Percentiles rank a stretch among this genome's conserved stretches.
phyloP scores from a whole-genome alignment of 495 filamentous ascomycete species.

The Xylaria cubensis region DNA sequence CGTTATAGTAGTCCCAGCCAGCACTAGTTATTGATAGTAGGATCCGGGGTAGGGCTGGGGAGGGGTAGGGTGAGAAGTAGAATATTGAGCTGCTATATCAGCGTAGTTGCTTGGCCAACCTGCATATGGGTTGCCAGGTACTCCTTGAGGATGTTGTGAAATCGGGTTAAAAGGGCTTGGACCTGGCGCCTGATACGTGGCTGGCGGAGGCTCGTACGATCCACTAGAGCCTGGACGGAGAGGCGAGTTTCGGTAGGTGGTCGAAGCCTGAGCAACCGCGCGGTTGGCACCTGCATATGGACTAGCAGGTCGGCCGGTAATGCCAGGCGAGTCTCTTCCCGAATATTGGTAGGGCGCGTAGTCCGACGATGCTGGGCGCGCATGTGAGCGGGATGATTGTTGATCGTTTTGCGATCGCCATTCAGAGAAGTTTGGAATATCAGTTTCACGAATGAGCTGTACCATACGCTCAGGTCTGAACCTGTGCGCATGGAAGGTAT shows the following conservation, averaged over 20 bases:
- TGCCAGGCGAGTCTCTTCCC: conserved; percentile 48
- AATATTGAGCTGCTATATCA: conserved; percentile 25
- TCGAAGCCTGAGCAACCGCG: conserved; percentile 37
- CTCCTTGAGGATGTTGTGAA: conserved; percentile 28
- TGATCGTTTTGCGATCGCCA: conserved; percentile 43
- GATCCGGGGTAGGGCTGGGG: conserved; percentile 33
- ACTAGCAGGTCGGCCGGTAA: conserved; percentile 47
- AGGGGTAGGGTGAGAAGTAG: conserved; percentile 24
- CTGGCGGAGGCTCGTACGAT: conserved; percentile 54
- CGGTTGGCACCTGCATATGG: conserved; percentile 43
- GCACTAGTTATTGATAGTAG: conserved; percentile 30
- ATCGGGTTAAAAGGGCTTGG: conserved; percentile 36
- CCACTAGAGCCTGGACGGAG: conserved; percentile 52
- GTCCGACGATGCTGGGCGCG: conserved; percentile 46
- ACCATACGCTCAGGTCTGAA: conserved; percentile 78
- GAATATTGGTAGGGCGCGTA: conserved; percentile 41
- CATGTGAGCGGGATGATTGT: conserved; percentile 40
- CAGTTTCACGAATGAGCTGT: conserved; percentile 69
- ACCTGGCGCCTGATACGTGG: conserved; percentile 38
- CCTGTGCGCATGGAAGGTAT: conserved; percentile 67
- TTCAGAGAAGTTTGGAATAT: conserved; percentile 64
- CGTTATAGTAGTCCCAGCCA: background rate
- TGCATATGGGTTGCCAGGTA: conserved; percentile 31
- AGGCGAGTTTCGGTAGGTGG: conserved; percentile 51
- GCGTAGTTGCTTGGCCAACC: conserved; percentile 34